Base-by-base conservation (phyloP, 2,329 filamentous ascomycete species). In the Sphaerulina vaccinii region DNA sequence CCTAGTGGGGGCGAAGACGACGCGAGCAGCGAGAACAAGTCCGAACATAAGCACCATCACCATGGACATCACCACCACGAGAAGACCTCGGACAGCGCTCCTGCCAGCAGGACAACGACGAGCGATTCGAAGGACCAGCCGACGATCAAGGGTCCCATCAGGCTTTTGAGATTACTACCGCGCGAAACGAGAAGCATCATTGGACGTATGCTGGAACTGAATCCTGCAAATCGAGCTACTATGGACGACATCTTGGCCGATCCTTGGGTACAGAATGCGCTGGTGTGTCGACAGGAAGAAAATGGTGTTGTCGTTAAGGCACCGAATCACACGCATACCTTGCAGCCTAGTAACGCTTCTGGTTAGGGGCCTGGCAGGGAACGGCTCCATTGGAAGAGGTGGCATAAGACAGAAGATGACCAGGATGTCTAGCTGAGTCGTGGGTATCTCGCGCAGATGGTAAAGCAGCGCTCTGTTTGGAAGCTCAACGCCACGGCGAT, bases 161-260 rank as follows among this genome's bases (percentile, higher is more conserved):
- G 93, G 40, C 81, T 99, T 37, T 75, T 99, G 23, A 83, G 93
- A 36, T 76, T 97, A 29, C 77, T 99, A 8, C 93, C 93, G 1
- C 80, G 92, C 54, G 93, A 97, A 71, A 95, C 87, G 59, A 80
- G 93, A 45, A 86, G 92, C 67, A 90, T 99, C 57, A 87, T 99
- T 49, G 86, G 89, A 38, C 81, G 88, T 51, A 99, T 99, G 93
- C 80, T 99, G 29, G 90, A 93, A 65, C 79, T 96, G 44, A 84
- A 96, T 63, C 90, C 91, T 0, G 86, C 83, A 66, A 86, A 87
- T 59, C 83, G 93, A 51, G 92, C 90, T 2, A 88, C 82, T 2
- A 86, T 99, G 76, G 79, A 86, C 19, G 90, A 99, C 65, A 88
- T 99, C 15, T 73, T 96, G 45, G 81, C 85, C 18, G 92, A 99